Evolutionary conservation across 2,329 filamentous ascomycete species (phyloP), one percentile per base, ranked within the genome.

Genomic region (Incumbomyces delicatus): DNA sequence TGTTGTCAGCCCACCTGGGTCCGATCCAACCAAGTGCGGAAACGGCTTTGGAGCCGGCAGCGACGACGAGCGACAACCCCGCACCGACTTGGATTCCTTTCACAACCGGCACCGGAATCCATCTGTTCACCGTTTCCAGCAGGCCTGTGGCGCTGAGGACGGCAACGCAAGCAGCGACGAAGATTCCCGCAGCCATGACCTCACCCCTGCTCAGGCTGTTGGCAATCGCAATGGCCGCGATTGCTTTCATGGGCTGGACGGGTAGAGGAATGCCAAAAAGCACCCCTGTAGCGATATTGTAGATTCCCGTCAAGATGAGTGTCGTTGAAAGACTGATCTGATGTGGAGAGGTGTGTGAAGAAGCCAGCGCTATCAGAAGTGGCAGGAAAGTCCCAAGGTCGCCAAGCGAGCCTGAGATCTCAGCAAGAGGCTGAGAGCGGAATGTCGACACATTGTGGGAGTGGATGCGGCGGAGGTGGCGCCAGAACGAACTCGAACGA

Each of bases 51-150:
- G 74, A 71, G 2, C 86, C 87, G 6, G 87, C 86, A 11, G 85
- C 84, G 48, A 94, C 75, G 45, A 88, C 77, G 13, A 96, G 75
- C 13, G 84, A 87, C 40, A 96, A 71, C 1, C 90, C 90, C 3
- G 90, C 90, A 32, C 90, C 90, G 40, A 95, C 79, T 66, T 96
- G 92, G 54, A 96, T 95, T 27, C 90, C 90, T 62, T 94, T 95
- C 44, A 96, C 82, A 0, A 96, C 84, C 0, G 89, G 86, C 12
- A 89, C 78, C 0, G 90, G 90, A 7, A 94, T 83, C 12, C 81
- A 72, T n/a, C 72, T 67, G 7, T 85, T 81, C 43, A 87, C 80
- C 74, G 80, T 83, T 48, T 74, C 74, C 29, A 95, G 70, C n/a
- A 92, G 66, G 1, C 90, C 87, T 0, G 87, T 94, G 3, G 81